These are phyloP conservation scores for Stevia rebaudiana DNA, from an alignment of 140 eudicot genomes.

Conservation along the genomic window DNA sequence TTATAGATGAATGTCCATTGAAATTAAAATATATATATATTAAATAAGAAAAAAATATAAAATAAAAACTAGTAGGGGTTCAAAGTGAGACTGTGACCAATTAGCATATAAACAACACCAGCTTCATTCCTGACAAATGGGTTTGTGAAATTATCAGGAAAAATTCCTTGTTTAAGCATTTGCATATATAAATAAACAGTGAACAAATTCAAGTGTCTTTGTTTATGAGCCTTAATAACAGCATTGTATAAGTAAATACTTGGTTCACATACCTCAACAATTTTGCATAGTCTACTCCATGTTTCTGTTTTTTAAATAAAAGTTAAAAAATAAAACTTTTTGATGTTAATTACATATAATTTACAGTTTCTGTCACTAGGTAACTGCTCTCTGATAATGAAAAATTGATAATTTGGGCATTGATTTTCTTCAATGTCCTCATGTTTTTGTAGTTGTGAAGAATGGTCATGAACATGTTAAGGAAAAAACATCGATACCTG, in stretches of 20 bases:
- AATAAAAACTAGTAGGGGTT: no score
- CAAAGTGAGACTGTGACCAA: no score
- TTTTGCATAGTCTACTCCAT: slow-evolving; percentile 25
- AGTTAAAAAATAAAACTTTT: no score
- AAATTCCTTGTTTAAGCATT: slow-evolving; percentile 31
- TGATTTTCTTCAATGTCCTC: slow-evolving; percentile 34
- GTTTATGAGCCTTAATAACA: slow-evolving; percentile 38
- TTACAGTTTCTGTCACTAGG: slow-evolving; percentile 47
- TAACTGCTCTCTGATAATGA: slow-evolving; percentile 42
- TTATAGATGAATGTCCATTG: not conserved
- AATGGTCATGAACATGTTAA: slow-evolving; percentile 39
- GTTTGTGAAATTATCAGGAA: slow-evolving; percentile 41
- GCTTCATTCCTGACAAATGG: no score
- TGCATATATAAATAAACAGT: slow-evolving; percentile 31
- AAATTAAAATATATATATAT: no score
- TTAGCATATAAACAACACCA: no score
- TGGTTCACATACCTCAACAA: slow-evolving; percentile 33
- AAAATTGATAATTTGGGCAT: slow-evolving; percentile 43
- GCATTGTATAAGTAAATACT: slow-evolving; percentile 43
- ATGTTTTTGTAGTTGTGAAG: slow-evolving; percentile 30
- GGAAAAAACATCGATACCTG: slow-evolving; percentile 17
- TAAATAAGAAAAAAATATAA: no score
- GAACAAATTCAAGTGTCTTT: slow-evolving; percentile 9
- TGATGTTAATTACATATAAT: slow-evolving; percentile 35
- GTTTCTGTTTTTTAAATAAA: no score